Conservation (phyloP, 75 land plant genomes). For the Cunninghamia lanceolata region DNA sequence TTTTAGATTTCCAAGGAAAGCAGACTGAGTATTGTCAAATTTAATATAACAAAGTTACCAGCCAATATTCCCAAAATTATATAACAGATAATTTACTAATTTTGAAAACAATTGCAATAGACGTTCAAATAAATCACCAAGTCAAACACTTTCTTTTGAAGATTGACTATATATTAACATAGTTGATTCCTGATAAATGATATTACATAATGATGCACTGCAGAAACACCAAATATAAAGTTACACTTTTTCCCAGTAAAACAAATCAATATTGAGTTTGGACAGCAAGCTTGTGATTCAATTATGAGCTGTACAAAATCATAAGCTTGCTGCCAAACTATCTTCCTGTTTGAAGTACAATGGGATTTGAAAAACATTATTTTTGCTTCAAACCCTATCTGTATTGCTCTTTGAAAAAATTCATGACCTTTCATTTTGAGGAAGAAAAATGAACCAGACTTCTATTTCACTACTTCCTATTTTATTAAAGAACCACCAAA, state of each 20-base stretch:
- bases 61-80: not conserved
- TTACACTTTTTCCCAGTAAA: not conserved
- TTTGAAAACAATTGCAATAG: not conserved
- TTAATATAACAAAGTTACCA: not conserved
- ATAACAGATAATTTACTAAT: not conserved
- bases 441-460: not conserved
- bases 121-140: not conserved
- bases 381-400: not conserved
- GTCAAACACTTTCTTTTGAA: not conserved
- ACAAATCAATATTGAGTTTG: not conserved
- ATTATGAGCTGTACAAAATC: conserved; percentile 9
- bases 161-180: not conserved
- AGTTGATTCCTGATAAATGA: not conserved
- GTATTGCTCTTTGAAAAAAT: not conserved
- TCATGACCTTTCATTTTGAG: not conserved
- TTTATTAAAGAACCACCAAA: conserved; percentile 1
- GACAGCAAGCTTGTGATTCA: conserved; percentile 9
- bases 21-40: not conserved
- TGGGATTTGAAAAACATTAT: not conserved
- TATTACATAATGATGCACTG: not conserved
- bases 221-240: not conserved
- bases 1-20: not conserved
- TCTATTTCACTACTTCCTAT: not conserved
- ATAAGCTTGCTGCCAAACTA: conserved; percentile 8
- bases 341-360: not conserved